phyloP scores from a whole-genome alignment of 139 green algal genomes.

The Zygnema circumcarinatum region DNA sequence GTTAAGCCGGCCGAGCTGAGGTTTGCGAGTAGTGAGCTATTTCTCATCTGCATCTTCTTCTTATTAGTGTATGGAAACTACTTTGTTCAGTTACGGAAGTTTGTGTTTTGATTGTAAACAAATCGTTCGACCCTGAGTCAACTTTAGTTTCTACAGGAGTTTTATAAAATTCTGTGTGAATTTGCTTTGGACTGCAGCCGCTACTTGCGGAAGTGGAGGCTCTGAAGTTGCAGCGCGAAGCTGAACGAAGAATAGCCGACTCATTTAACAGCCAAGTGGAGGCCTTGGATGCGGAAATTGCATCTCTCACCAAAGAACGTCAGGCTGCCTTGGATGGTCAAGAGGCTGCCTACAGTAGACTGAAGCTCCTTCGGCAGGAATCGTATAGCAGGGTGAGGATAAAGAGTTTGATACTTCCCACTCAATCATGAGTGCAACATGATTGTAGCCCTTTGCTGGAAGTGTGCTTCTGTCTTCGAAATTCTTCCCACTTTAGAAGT shows the following conservation, averaged over 20 bases:
- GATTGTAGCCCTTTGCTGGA: too few relatives aligned
- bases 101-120: too few relatives aligned
- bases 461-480: too few relatives aligned
- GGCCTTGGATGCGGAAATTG: conserved; percentile 40
- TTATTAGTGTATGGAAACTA: too few relatives aligned
- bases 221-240: conserved; percentile 52
- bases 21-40: too few relatives aligned
- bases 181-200: conserved; percentile 26
- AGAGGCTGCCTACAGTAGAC: conserved; percentile 32
- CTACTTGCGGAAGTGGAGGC: conserved; percentile 44
- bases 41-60: background rate
- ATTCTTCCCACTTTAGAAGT: too few relatives aligned
- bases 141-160: too few relatives aligned
- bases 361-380: conserved; percentile 35
- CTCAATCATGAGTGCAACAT: background rate
- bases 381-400: background rate
- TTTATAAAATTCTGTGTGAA: background rate
- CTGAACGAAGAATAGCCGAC: conserved; percentile 49
- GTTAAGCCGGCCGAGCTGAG: too few relatives aligned
- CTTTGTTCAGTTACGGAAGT: too few relatives aligned
- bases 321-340: conserved; percentile 12
- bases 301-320: conserved; percentile 26
- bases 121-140: too few relatives aligned
- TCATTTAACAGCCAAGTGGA: conserved; percentile 37
- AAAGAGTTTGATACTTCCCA: too few relatives aligned